These are phyloP conservation scores for Gryganskiella cystojenkinii DNA, from an alignment of 192 early-diverging fungal genomes.

Conservation along the genomic window DNA sequence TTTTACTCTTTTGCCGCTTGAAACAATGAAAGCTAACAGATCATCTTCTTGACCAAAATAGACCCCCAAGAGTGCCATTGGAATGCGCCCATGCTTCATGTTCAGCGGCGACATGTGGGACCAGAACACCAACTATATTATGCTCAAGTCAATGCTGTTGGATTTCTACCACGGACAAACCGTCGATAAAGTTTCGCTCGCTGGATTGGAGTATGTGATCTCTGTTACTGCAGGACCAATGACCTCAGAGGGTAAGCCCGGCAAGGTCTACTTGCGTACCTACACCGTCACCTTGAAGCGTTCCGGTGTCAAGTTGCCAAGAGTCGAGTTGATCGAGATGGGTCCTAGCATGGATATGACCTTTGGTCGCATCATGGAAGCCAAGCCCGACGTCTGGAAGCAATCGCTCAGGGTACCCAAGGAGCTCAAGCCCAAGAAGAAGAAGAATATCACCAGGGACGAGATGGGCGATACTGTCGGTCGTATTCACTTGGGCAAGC, in stretches of 20 bases:
- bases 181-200: slow-evolving; percentile 80
- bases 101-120: slow-evolving; percentile 94
- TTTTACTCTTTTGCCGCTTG: slow-evolving; percentile 1
- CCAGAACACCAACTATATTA: slow-evolving; percentile 70
- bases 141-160: slow-evolving; percentile 85
- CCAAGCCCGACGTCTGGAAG: slow-evolving; percentile 87
- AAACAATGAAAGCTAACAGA: too few relatives aligned
- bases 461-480: slow-evolving; percentile 94
- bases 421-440: slow-evolving; percentile 86
- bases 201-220: slow-evolving; percentile 92
- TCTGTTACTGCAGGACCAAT: slow-evolving; percentile 78
- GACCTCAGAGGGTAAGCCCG: slow-evolving; percentile 67
- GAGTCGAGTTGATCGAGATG: slow-evolving; percentile 94
- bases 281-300: slow-evolving; percentile 91
- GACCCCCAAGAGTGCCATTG: slow-evolving; percentile 79
- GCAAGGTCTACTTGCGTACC: slow-evolving; percentile 80
- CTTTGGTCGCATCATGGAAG: slow-evolving; percentile 76
- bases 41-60: slow-evolving; percentile 15
- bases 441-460: slow-evolving; percentile 92
- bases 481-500: slow-evolving; percentile 91
- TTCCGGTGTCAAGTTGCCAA: slow-evolving; percentile 83
- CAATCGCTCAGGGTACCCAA: slow-evolving; percentile 85
- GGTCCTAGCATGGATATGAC: slow-evolving; percentile 89
- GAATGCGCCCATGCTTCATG: slow-evolving; percentile 88
- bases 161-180: slow-evolving; percentile 92